Evolutionary conservation across 2,329 filamentous ascomycete genomes (phyloP), one percentile per base, ranked within the genome.

Genomic region (Verticillium isaacii): DNA sequence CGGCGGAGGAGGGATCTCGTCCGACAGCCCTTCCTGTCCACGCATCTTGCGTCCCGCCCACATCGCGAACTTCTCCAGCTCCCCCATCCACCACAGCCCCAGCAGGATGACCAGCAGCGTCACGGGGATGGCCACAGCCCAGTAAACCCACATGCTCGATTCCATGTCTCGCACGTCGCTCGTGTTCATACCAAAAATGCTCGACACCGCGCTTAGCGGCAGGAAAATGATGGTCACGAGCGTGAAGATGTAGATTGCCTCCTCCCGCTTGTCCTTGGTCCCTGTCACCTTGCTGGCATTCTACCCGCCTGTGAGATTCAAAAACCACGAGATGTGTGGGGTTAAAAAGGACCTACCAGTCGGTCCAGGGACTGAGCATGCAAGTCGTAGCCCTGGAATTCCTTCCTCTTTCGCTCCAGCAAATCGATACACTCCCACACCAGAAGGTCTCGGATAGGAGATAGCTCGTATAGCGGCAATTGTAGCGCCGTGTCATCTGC

Each of bases 151-250:
- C 69, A 83, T 80, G 3, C 72, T 72, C 9, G 70, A 69, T n/a
- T 78, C 71, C 75, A 82, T 80, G 65, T 83, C 76, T 32, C 80
- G 76, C 5, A 84, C 72, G 65, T 83, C 82, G 57, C 70, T 71
- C 4, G 80, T 81, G 68, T 84, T 83, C 80, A 84, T 84, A 60
- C 82, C 81, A 65, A 84, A 80, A 61, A 82, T 77, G 66, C 77
- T 79, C 12, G 79, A 77, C 3, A 82, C 73, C 32, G 78, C 72
- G 58, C 75, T 76, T 7, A 82, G 72, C 0, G 81, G 80, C 14
- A 83, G 68, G 64, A 82, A 83, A 55, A 83, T 68, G 62, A 80
- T 75, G 5, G 81, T 82, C 11, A 81, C 78, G 57, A 82, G 74
- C 5, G 81, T 82, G 62, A 83, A 82, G 50, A 77, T 78, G 63